phyloP scores from a whole-genome alignment of 805 yeast species.

The Ogataea ganodermae region DNA sequence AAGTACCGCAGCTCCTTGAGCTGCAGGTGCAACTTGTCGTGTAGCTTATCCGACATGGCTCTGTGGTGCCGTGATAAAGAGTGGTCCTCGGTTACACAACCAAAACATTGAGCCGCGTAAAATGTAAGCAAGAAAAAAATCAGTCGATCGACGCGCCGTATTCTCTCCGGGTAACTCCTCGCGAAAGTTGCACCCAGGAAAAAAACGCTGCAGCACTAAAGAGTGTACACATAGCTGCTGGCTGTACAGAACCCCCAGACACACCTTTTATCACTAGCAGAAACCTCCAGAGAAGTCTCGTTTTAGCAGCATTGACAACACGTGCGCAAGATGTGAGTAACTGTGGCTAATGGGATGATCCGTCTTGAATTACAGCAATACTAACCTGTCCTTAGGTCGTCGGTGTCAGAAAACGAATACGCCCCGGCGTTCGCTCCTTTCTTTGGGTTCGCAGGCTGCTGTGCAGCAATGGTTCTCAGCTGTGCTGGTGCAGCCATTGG shows the following conservation, averaged over 20 bases:
- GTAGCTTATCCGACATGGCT: conserved; percentile 28
- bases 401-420: conserved; percentile 49
- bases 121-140: neutral
- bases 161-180: conserved; percentile 6
- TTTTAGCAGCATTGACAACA: neutral
- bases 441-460: conserved; percentile 97
- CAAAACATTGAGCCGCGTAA: neutral
- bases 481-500: conserved; percentile 99
- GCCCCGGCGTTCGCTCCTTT: conserved; percentile 95
- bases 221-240: neutral
- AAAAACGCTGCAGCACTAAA: conserved; percentile 9
- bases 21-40: conserved; percentile 49
- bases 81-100: too few relatives aligned
- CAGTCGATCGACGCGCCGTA: neutral
- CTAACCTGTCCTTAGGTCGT: conserved; percentile 17
- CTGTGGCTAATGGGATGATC: neutral
- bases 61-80: too few relatives aligned
- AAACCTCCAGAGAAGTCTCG: neutral
- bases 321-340: neutral
- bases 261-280: neutral
- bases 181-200: neutral
- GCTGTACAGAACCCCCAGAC: neutral
- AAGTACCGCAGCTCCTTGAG: conserved; percentile 54
- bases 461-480: conserved; percentile 85
- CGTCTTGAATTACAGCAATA: neutral